Evolutionary conservation across 306 rosid genomes (phyloP).

Genomic region (Potentilla sterilis): DNA sequence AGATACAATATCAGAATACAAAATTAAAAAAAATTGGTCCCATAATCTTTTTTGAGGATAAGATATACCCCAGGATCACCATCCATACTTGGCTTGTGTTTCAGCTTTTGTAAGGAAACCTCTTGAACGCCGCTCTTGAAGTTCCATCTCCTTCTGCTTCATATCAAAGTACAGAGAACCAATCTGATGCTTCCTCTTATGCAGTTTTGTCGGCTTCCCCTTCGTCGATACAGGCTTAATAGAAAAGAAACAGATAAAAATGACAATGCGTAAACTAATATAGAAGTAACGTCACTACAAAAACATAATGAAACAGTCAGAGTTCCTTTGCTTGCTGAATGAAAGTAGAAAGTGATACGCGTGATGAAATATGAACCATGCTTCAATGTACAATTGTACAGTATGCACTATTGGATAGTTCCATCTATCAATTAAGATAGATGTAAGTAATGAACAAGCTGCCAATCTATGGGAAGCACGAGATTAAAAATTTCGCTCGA

Average conservation of each 20-base stretch:
- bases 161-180: conserved; percentile 74
- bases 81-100: conserved; percentile 95
- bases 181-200: conserved; percentile 95
- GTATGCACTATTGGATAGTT: neutral
- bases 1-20: conserved; percentile 19
- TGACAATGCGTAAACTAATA: neutral
- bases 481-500: neutral
- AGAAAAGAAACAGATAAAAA: neutral
- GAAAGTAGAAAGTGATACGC: neutral
- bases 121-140: conserved; percentile 72
- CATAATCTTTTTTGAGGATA: conserved; percentile 25
- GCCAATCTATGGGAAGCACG: neutral
- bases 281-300: neutral
- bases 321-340: neutral
- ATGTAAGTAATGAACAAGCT: neutral
- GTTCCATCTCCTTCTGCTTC: conserved; percentile 89
- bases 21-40: neutral
- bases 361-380: neutral
- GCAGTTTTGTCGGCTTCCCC: conserved; percentile 87
- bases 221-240: conserved; percentile 65
- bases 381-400: neutral
- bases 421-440: too few species aligned
- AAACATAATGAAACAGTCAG: neutral
- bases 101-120: conserved; percentile 95
- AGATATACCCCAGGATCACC: conserved; percentile 52